Base-by-base conservation (phyloP, 2,329 filamentous ascomycete genomes). In the Hypoxylon sp. region DNA sequence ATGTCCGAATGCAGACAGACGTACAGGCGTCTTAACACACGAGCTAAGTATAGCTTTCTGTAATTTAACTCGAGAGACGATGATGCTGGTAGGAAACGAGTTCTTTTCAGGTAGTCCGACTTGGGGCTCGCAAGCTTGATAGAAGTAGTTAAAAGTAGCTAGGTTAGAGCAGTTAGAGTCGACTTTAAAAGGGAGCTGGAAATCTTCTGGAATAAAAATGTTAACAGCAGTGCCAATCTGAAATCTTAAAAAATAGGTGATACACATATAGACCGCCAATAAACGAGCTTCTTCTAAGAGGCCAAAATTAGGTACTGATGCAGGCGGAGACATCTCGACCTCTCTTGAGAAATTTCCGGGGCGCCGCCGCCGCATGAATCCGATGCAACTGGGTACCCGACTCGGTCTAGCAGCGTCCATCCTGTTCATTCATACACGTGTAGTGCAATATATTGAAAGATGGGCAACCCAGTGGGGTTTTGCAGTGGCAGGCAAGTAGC, bases 301-400 rank as follows among this genome's bases (percentile, higher is more conserved):
- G 46, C 35, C 42, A 57, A 39, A 29, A 53, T 71, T 67, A 72
- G 70, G 70, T 72, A 71, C 63, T 65, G 66, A 72, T 71, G 68
- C 70, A 71, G 70, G 68, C 67, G 52, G 52, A 56, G 35, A 50
- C 54, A 58, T 65, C 54, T 65, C 58, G 62, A 58, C 57, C 35
- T 62, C 61, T 61, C 51, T 54, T 50, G 37, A 37, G 42, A 65
- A 69, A n/a, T 62, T 57, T 58, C 63, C 63, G 60, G 54, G 27
- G 46, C 46, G 48, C 51, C 47, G 21, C 39, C 62, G 44, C 55
- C 54, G 56, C 54, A 54, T 61, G 31, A 57, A 64, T 53, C 48
- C 53, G 50, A 55, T 37, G 52, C 46, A 64, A 65, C 63, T 71
- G 63, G 69, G 39, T 69, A 58, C 66, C 54, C 42, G 47, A 65